Base-by-base conservation (phyloP, 768 basidiomycete genomes). In the Rubroboletus satanas region DNA sequence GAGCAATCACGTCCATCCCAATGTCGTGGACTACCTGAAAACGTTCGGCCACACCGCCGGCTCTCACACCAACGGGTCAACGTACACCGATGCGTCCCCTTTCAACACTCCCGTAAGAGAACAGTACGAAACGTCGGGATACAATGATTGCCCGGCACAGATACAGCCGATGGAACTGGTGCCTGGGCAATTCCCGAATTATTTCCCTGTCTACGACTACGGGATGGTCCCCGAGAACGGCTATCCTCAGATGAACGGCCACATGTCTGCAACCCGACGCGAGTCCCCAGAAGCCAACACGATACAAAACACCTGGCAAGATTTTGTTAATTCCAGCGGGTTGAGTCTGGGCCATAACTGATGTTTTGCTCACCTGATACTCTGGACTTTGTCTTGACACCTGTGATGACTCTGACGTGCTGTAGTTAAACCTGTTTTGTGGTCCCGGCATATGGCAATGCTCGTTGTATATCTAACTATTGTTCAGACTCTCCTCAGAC, bases 161-260 rank as follows among this genome's bases (percentile, higher is more conserved):
- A 66, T 68, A 47, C 71, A 70, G 33, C 58, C 69, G 37, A 70
- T 71, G 60, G 66, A 73, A 35, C 54, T 71, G 15, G 62, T 70
- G 1, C 59, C 70, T 2, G 70, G 70, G 9, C 70, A 64, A 36
- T 82, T 84, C 72, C 87, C 87, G 14, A 81, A 78, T 62, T 89
- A 88, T 62, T 88, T 90, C 77, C 79, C 85, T 1, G 87, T 88
- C 32, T 88, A 85, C 60, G 87, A 88, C 66, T 88, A 89, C 65
- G 79, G 76, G 21, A 70, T 76, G 59, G 71, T 66, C 41, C 51
- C 61, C 39, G 59, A 64, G 60, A 59, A 62, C 38, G 59, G 69
- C 42, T 66, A 69, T 60, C 58, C 79, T 33, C 75, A 80, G 50
- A 62, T 75, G 41, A 74, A 74, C 41, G 74, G 62, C 9, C 67